Evolutionary conservation across 257 asterid genomes (phyloP), one percentile per base, ranked within the genome.

Genomic region (Agastache rugosa): DNA sequence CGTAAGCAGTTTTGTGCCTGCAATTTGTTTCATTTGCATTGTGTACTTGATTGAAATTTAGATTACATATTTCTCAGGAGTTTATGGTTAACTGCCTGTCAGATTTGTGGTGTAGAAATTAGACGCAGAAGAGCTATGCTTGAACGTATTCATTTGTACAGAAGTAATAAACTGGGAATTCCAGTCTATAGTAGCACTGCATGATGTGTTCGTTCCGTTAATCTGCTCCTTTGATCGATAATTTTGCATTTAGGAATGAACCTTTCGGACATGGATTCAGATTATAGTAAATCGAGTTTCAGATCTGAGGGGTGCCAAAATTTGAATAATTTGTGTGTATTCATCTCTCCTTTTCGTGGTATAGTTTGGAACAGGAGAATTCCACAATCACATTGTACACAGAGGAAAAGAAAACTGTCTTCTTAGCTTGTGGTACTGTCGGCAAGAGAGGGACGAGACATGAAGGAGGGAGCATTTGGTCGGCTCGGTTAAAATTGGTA

Each of bases 101-200:
- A 35, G 76, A 27, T 66, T 62, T 67, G 59, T 67, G 59, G 50
- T 81, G 16, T 42, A 70, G 75, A 23, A 59, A 47, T 8, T 39
- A 39, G 44, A 8, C 44, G 9, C 44, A 8, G 44, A 39, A 39
- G 44, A 39, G 44, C 3, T 39, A 8, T 39, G 70, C 58, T 42
- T 72, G 22, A 72, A 54, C 34, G 53, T 72, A 73, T 75, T 66
- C 25, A 41, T 79, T 77, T 79, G 82, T 79, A 76, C 75, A 76
- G 72, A 76, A 48, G 37, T 66, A 20, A 59, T 67, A n/a, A 50
- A 15, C 17, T 44, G 19, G 74, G 67, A 10, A n/a, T 15, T 48
- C 44, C 47, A 37, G 17, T 62, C 42, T 58, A 25, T 31, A 8
- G 25, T 42, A 47, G 51, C 41, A 35, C 39, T 58, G 65, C 63